Base-by-base conservation (phyloP, 805 yeast species). In the Candida dendrica region DNA sequence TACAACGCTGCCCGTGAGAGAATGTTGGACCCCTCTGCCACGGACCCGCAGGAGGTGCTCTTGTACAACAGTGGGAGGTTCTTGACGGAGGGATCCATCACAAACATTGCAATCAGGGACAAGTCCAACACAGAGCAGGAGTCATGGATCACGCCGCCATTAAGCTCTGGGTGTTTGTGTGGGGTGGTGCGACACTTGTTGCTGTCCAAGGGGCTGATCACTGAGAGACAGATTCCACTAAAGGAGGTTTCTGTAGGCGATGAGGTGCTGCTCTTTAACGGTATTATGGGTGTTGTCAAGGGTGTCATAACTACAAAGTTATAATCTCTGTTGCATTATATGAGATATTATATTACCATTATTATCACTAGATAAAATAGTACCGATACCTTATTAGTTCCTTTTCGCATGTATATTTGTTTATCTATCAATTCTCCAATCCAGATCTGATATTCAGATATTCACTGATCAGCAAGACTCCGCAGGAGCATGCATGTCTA, bases 61-160 rank as follows among this genome's bases (percentile, higher is more conserved):
- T 51, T 91, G 3, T 72, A 75, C 51, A 87, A 87, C 55, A 60
- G 73, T 6, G 71, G 77, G 1, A 70, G 70, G 7, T 75, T 77
- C 43, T 55, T 88, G 14, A 75, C 81, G 62, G 98, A 91, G 60
- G 95, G 95, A 0, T 77, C 93, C 2, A 80, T 88, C 15, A 79
- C 93, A 13, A 87, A 84, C 52, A 71, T 90, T 10, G 97, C 96
- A 0, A 62, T 89, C 34, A 55, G 51, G 33, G 35, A 42, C 7
- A 55, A 50, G 14, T 39, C 42, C 3, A 31, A 42, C 1, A 49
- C 53, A 11, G 45, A 51, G 1, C 59, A 58, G 4, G 75, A 71
- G 36, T 56, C 59, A 22, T 93, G 95, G 91, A 63, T 80, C 3
- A 91, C 98, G 0, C 98, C 98, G 1, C 65, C 70, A n/a, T 65